A percentile compares a stretch with the other conserved stretches of the same genome.
Evolutionary conservation across 2,329 filamentous ascomycete genomes (phyloP).

Genomic region (Exophiala bonariae): DNA sequence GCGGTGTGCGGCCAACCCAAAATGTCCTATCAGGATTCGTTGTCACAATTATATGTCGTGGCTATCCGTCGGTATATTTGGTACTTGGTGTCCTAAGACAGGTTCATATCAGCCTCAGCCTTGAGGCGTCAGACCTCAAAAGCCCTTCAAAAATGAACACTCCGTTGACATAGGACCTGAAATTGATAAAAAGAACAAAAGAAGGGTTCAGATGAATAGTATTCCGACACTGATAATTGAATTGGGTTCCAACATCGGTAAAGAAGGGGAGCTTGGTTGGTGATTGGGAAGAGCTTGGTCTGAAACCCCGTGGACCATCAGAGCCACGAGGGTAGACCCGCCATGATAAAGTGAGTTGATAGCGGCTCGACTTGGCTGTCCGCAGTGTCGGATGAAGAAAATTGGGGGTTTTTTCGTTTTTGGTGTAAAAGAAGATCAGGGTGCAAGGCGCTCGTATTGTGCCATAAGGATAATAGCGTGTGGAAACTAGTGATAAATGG

Average conservation of each 20-base stretch:
- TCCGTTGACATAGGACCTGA: not conserved
- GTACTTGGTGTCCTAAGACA: too few relatives aligned
- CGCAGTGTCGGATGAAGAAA: too few relatives aligned
- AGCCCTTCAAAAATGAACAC: too few relatives aligned
- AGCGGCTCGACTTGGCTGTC: not conserved
- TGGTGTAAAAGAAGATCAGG: conserved; percentile 1
- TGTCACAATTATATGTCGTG: too few relatives aligned
- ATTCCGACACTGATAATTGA: too few relatives aligned
- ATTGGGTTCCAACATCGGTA: too few relatives aligned
- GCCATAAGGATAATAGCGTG: not conserved
- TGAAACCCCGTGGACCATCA: not conserved
- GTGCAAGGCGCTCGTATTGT: conserved; percentile 3
- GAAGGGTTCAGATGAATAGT: not conserved
- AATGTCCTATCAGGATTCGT: too few relatives aligned
- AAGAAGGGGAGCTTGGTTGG: too few relatives aligned
- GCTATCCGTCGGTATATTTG: too few relatives aligned
- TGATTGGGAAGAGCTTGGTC: not conserved
- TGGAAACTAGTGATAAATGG: not conserved
- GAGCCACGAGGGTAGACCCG: not conserved
- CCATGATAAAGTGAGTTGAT: too few relatives aligned
- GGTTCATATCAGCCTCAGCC: not conserved
- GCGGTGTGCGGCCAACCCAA: not conserved
- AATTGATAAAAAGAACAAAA: not conserved
- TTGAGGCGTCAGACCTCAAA: not conserved
- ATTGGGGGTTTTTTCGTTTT: not conserved